Base-by-base conservation (phyloP, 139 green algal species). In the Micractinium sp. region DNA sequence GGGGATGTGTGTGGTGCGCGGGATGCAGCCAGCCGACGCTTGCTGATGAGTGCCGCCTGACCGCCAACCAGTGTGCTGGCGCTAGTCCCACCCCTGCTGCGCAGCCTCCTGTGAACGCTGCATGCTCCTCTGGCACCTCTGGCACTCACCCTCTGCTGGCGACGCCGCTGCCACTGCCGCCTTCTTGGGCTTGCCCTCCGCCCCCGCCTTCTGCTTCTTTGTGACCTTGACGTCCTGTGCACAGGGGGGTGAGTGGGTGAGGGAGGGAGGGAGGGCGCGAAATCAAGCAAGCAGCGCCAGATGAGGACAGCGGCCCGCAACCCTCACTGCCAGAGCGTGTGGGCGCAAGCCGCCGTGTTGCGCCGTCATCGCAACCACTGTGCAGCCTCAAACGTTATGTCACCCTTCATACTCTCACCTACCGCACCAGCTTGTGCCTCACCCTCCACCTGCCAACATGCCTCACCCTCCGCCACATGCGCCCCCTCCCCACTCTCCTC, bases 121-220 rank as follows among this genome's bases (percentile, higher is more conserved):
- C 47, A 56, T 56, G 47, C 47, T n/a, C 27, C 4, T 15, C 9
- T 56, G 47, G 47, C 47, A 31, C 74, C n/a, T 15, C 53, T n/a
- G 38, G 41, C 38, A 33, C 82, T 23, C 67, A 87, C 83, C 63
- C 83, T 87, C 83, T 27, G 82, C 61, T 60, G 47, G 47, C 47
- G 47, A 56, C 47, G 47, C 47, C 47, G 47, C 47, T 56, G 29
- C 80, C 33, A 31, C 81, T 13, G 74, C 74, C 33, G 78, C n/a
- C 67, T 87, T 87, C 86, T 89, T 89, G 76, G 86, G 86, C 86
- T 89, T 89, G 86, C n/a, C 75, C 75, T 85, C 76, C 15, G 86
- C 25, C 56, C 66, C 84, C 27, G 76, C 75, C 80, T 94, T 93
- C 47, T 39, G 38, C 87, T 91, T 91, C 85, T 88, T 88, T n/a